Evolutionary conservation across 768 basidiomycete genomes (phyloP).

Genomic region (Boletus edulis): DNA sequence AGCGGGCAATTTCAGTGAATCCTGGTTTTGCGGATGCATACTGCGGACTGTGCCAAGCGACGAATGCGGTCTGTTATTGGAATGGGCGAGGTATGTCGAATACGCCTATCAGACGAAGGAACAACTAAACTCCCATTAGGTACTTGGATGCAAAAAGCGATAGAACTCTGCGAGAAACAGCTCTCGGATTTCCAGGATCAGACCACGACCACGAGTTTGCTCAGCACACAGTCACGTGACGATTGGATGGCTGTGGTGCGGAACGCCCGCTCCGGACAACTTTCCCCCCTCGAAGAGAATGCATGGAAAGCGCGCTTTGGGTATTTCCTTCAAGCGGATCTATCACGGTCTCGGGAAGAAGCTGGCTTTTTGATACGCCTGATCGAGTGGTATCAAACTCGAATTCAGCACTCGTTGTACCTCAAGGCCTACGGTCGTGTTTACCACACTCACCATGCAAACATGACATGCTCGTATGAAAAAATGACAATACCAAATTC

Average conservation of each 20-base stretch:
- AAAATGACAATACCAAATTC: constrained; percentile 16
- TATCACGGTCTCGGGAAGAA: constrained; percentile 32
- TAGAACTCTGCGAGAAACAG: constrained; percentile 38
- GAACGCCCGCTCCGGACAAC: constrained; percentile 22
- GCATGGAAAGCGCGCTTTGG: constrained; percentile 33
- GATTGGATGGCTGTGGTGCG: constrained; percentile 39
- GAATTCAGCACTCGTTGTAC: constrained; percentile 45
- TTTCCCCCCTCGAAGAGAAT: constrained; percentile 24
- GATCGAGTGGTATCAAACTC: constrained; percentile 41
- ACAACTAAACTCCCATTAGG: constrained; percentile 13
- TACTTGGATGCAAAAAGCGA: constrained; percentile 37
- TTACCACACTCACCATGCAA: constrained; percentile 16
- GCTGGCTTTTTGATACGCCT: constrained; percentile 44
- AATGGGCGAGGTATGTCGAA: constrained; percentile 32
- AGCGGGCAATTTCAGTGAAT: constrained; percentile 41
- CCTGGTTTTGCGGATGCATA: constrained; percentile 46
- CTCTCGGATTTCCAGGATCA: constrained; percentile 32
- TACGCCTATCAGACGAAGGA: not conserved
- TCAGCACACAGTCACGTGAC: constrained; percentile 28
- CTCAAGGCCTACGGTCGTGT: constrained; percentile 34
- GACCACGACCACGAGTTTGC: constrained; percentile 28
- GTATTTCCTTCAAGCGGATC: constrained; percentile 26
- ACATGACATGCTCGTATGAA: constrained; percentile 4
- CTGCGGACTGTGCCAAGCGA: constrained; percentile 46
- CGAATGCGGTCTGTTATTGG: constrained; percentile 49